A percentile compares a stretch with the other conserved stretches of the same genome.
Evolutionary conservation across 2,329 filamentous ascomycete genomes (phyloP).

Genomic region (Diaporthe velutina): DNA sequence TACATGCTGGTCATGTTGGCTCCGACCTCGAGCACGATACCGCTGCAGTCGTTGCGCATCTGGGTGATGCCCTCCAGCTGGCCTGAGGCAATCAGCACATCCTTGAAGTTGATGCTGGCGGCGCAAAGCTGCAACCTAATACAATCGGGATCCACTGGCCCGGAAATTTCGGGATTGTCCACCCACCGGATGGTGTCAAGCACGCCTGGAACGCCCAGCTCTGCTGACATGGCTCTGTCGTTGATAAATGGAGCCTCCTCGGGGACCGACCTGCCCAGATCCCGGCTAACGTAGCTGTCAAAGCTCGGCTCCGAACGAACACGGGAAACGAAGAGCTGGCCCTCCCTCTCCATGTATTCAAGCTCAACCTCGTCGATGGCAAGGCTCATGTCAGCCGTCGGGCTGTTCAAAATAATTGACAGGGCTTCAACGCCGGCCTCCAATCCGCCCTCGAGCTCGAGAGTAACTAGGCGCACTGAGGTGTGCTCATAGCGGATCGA

Average conservation of each 20-base stretch:
- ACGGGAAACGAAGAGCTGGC: neutral
- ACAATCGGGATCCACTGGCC: neutral
- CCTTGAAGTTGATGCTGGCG: slow-evolving; percentile 49
- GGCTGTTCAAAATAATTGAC: neutral
- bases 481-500: neutral
- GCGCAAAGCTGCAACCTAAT: neutral
- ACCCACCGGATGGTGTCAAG: neutral
- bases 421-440: neutral
- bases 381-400: neutral
- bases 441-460: neutral
- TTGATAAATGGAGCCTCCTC: neutral
- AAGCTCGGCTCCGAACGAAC: neutral
- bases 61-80: slow-evolving; percentile 32
- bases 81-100: slow-evolving; percentile 49
- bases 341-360: neutral
- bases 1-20: slow-evolving; percentile 39
- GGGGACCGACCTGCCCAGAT: neutral
- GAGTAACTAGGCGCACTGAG: neutral
- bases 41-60: slow-evolving; percentile 44
- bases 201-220: neutral
- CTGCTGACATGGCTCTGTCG: neutral
- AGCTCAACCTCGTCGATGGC: neutral
- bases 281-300: neutral
- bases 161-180: neutral
- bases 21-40: slow-evolving; percentile 35